phyloP scores from a whole-genome alignment of 2,329 filamentous ascomycete genomes.

The Onygena corvina region DNA sequence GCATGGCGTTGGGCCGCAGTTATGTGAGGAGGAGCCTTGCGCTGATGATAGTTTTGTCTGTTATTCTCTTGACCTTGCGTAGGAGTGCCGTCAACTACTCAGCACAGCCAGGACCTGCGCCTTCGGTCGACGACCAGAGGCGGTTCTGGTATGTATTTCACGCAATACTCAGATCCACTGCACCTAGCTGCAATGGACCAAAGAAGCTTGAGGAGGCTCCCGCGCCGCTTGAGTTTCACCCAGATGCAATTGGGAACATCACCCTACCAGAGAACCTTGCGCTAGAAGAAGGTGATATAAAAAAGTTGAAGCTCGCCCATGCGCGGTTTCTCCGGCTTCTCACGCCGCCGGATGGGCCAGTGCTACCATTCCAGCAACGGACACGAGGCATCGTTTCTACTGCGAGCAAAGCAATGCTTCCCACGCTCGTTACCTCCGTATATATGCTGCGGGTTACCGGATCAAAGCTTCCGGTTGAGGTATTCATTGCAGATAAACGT shows the following conservation, averaged over 20 bases:
- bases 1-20: slow-evolving; percentile 10
- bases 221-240: slow-evolving; percentile 14
- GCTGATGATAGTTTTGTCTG: slow-evolving; percentile 7
- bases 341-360: slow-evolving; percentile 9
- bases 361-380: slow-evolving; percentile 10
- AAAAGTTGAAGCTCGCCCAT: slow-evolving; percentile 15
- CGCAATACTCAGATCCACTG: slow-evolving; percentile 13
- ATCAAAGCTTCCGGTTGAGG: slow-evolving; percentile 28
- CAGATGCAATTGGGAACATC: slow-evolving; percentile 13
- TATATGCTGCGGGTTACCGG: slow-evolving; percentile 28
- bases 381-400: slow-evolving; percentile 16
- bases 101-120: neutral
- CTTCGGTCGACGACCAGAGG: slow-evolving; percentile 11
- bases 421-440: slow-evolving; percentile 25
- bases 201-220: slow-evolving; percentile 13
- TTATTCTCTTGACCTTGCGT: slow-evolving; percentile 3
- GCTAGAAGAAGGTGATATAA: slow-evolving; percentile 12
- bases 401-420: slow-evolving; percentile 20
- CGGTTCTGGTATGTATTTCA: slow-evolving; percentile 16
- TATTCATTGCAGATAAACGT: slow-evolving; percentile 22
- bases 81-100: slow-evolving; percentile 2
- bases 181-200: slow-evolving; percentile 14
- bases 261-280: slow-evolving; percentile 14
- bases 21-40: slow-evolving; percentile 11
- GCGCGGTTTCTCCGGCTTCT: slow-evolving; percentile 12